phyloP scores from a whole-genome alignment of 2,329 filamentous ascomycete species.

The Botrytis deweyae region DNA sequence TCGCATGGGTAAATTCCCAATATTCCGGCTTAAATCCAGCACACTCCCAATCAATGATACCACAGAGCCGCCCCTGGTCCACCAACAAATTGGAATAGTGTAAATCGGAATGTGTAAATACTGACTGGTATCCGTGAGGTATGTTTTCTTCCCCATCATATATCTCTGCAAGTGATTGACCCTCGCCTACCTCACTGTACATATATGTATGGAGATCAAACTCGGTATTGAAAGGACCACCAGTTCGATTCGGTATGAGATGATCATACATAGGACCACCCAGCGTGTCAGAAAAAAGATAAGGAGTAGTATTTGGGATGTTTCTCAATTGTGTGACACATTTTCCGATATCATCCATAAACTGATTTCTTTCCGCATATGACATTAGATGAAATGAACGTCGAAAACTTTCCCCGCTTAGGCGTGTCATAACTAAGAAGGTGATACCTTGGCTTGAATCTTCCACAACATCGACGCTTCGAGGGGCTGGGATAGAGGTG shows the following conservation, averaged over 20 bases:
- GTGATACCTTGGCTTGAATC: background rate
- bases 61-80: background rate
- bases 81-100: background rate
- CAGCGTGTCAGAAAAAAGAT: background rate
- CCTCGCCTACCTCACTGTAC: background rate
- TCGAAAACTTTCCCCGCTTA: background rate
- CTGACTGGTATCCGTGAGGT: background rate
- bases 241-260: background rate
- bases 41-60: background rate
- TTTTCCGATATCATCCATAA: background rate
- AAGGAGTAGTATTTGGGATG: background rate
- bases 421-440: background rate
- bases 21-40: background rate
- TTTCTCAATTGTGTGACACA: background rate
- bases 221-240: background rate
- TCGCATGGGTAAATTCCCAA: conserved; percentile 2
- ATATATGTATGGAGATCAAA: background rate
- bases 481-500: background rate
- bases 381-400: background rate
- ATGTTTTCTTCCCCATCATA: background rate
- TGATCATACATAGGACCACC: background rate
- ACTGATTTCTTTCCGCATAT: background rate
- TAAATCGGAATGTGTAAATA: background rate
- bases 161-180: background rate
- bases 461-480: background rate